These are phyloP conservation scores for Aleurites moluccanus DNA, from an alignment of 441 rosid species.

Conservation along the genomic window DNA sequence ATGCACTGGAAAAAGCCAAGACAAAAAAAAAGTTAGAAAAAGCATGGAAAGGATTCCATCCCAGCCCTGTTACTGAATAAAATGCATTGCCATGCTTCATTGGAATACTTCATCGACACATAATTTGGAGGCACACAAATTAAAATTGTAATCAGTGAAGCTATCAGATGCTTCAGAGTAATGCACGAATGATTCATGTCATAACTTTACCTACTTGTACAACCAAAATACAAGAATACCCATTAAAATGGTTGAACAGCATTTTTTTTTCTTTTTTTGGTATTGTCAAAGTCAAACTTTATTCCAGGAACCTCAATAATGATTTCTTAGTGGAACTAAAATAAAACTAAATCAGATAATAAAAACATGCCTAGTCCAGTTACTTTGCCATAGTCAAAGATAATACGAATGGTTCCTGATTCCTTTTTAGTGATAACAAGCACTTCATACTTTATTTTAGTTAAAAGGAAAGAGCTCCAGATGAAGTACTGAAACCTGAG, in stretches of 20 bases:
- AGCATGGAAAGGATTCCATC: background rate
- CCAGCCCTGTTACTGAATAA: background rate
- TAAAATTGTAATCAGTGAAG: background rate
- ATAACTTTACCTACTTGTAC: background rate
- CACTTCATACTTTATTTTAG: background rate
- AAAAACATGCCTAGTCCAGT: background rate
- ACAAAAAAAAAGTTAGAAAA: constrained; percentile 28
- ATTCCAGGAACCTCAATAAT: too few relatives aligned
- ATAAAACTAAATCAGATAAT: constrained; percentile 3
- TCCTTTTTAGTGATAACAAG: constrained; percentile 1
- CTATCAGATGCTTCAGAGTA: background rate
- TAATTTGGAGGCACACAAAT: background rate
- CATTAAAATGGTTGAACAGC: too few relatives aligned
- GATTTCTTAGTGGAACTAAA: background rate
- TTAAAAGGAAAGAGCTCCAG: background rate
- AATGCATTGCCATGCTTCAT: constrained; percentile 11
- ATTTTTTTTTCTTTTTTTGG: background rate
- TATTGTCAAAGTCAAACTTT: background rate
- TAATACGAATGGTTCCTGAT: background rate
- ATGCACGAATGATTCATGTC: background rate
- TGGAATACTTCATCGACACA: background rate
- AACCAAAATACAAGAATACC: background rate
- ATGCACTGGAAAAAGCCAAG: constrained; percentile 56
- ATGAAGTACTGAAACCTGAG: too few relatives aligned
- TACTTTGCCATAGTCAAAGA: background rate